These are phyloP conservation scores for Podila verticillata DNA, from an alignment of 192 early-diverging fungal species.

Conservation along the genomic window DNA sequence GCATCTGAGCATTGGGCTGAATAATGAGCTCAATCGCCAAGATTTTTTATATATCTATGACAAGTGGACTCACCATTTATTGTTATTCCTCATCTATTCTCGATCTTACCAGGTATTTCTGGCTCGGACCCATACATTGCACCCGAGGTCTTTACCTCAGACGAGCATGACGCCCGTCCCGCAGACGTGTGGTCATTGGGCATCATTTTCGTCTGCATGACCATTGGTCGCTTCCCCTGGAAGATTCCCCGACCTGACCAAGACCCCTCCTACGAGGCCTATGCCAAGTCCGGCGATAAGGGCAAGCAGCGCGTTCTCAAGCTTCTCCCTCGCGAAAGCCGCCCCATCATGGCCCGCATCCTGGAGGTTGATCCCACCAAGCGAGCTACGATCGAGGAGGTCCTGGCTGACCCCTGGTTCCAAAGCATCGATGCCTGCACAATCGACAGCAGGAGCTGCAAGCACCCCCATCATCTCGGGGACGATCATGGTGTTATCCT, in stretches of 20 bases:
- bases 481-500: slow-evolving; percentile 18
- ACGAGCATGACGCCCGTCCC: slow-evolving; percentile 78
- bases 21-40: not conserved
- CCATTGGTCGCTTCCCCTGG: slow-evolving; percentile 73
- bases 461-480: slow-evolving; percentile 38
- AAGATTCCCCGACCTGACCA: slow-evolving; percentile 55
- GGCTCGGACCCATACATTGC: slow-evolving; percentile 96
- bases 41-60: not conserved
- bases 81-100: slow-evolving; percentile 43
- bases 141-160: slow-evolving; percentile 80
- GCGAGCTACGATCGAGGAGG: slow-evolving; percentile 67
- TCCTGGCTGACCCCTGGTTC: slow-evolving; percentile 79
- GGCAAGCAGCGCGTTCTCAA: slow-evolving; percentile 53
- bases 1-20: slow-evolving; percentile 52
- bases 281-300: slow-evolving; percentile 35
- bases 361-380: slow-evolving; percentile 65
- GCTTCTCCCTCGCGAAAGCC: slow-evolving; percentile 63
- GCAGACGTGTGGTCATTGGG: slow-evolving; percentile 91
- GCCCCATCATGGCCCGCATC: slow-evolving; percentile 66
- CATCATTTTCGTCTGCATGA: slow-evolving; percentile 85
- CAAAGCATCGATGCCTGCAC: slow-evolving; percentile 65
- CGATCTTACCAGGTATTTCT: slow-evolving; percentile 70
- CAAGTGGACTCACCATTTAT: not conserved
- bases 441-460: slow-evolving; percentile 4
- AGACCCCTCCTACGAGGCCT: slow-evolving; percentile 68